Percentiles rank a stretch among this genome's conserved stretches.
phyloP scores from a whole-genome alignment of 768 basidiomycete genomes.

The Dacryopinax spathularia region DNA sequence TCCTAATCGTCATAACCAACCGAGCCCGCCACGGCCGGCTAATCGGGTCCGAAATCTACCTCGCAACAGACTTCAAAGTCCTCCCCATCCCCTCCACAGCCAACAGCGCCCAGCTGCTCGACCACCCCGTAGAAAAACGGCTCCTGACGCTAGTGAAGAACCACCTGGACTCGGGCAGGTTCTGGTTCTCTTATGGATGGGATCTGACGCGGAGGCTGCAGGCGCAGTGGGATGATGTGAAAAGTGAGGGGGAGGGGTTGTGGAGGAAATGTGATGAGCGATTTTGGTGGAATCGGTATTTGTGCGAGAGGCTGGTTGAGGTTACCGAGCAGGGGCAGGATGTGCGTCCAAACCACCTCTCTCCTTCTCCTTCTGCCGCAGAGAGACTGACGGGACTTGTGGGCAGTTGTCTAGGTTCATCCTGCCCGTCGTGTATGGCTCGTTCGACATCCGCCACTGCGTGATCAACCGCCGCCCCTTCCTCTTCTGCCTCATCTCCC shows the following conservation, averaged over 20 bases:
- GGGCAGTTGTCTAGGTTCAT: constrained; percentile 72
- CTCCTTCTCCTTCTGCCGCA: neutral
- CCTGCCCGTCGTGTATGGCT: constrained; percentile 86
- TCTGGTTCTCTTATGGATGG: constrained; percentile 83
- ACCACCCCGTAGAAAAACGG: constrained; percentile 78
- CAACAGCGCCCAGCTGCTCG: constrained; percentile 43
- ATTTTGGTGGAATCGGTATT: constrained; percentile 1
- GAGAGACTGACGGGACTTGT: constrained; percentile 8
- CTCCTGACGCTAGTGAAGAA: constrained; percentile 72
- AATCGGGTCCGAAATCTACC: constrained; percentile 75
- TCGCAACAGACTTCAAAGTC: constrained; percentile 80
- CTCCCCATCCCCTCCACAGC: constrained; percentile 68
- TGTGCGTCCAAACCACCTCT: constrained; percentile 9
- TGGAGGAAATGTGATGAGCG: constrained; percentile 42
- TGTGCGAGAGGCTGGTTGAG: neutral
- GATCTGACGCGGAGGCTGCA: constrained; percentile 82
- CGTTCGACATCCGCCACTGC: constrained; percentile 68
- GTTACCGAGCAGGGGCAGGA: constrained; percentile 3
- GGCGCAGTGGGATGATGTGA: constrained; percentile 51
- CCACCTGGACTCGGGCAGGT: constrained; percentile 63
- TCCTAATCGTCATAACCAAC: constrained; percentile 75
- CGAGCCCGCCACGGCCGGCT: constrained; percentile 64
- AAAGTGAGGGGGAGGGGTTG: constrained; percentile 38
- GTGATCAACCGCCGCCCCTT: constrained; percentile 65
- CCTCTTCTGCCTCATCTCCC: constrained; percentile 76